Evolutionary conservation across 805 yeast genomes (phyloP).

Genomic region (Wickerhamomyces silvicola): DNA sequence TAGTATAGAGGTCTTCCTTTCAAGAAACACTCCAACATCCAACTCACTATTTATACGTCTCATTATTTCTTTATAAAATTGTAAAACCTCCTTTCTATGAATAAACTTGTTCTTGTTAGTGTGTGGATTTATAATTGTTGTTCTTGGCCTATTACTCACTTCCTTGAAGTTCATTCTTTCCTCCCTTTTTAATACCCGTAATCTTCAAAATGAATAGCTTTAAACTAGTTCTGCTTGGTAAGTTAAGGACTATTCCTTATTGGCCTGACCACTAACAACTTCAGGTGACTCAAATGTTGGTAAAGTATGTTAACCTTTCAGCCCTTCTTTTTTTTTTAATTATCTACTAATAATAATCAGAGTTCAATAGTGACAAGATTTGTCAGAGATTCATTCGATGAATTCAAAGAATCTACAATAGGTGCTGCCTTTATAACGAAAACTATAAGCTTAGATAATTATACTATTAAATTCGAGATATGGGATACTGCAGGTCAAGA

Average conservation of each 20-base stretch:
- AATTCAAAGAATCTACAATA: slow-evolving; percentile 80
- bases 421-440: slow-evolving; percentile 98
- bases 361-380: slow-evolving; percentile 78
- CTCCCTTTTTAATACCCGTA: no score
- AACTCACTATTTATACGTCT: no score
- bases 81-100: no score
- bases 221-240: slow-evolving; percentile 57
- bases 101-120: no score
- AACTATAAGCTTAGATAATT: slow-evolving; percentile 43
- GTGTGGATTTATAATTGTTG: no score
- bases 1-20: no score
- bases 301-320: slow-evolving; percentile 41
- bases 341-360: slow-evolving; percentile 26
- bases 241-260: neutral
- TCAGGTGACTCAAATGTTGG: slow-evolving; percentile 83
- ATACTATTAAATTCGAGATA: slow-evolving; percentile 40
- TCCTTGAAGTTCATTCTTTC: no score
- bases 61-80: no score
- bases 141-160: no score
- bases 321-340: no score
- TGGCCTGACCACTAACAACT: neutral
- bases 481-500: slow-evolving; percentile 97
- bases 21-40: no score
- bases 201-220: no score
- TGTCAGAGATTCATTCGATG: slow-evolving; percentile 67